A percentile compares a stretch with the other conserved stretches of the same genome.
phyloP scores from a whole-genome alignment of 495 filamentous ascomycete species.

The Talaromyces trachyspermus region DNA sequence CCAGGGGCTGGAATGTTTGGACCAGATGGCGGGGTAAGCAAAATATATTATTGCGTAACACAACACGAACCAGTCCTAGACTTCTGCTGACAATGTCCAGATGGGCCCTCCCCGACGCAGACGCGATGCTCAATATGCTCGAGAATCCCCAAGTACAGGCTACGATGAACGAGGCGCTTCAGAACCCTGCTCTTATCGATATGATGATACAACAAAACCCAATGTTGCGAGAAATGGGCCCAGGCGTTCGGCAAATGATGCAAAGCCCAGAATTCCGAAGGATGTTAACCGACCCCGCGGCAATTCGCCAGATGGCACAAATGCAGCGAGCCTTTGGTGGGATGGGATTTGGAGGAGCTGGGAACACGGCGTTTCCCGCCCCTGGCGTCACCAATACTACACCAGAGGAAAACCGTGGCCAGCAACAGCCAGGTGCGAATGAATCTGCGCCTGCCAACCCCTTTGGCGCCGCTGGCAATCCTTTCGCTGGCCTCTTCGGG shows the following conservation, averaged over 20 bases:
- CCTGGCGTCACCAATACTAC: conserved; percentile 80
- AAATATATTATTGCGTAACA: not conserved
- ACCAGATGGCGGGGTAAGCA: conserved; percentile 89
- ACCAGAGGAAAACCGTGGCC: conserved; percentile 32
- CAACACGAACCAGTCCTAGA: no score
- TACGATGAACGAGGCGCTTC: conserved; percentile 85
- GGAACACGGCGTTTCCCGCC: conserved; percentile 64
- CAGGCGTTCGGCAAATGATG: conserved; percentile 74
- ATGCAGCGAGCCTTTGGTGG: conserved; percentile 67
- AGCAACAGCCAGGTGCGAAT: conserved; percentile 28
- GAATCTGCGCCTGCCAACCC: conserved; percentile 12
- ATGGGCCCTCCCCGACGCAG: conserved; percentile 84
- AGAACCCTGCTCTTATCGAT: conserved; percentile 86
- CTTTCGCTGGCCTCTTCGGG: conserved; percentile 65
- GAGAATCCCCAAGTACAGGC: conserved; percentile 76
- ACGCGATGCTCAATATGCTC: conserved; percentile 76
- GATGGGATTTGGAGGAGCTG: conserved; percentile 30
- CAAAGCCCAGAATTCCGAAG: conserved; percentile 78
- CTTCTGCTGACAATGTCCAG: conserved; percentile 35
- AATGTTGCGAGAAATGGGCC: conserved; percentile 74
- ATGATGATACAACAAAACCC: conserved; percentile 88
- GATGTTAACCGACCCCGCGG: conserved; percentile 92
- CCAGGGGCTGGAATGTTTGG: conserved; percentile 88
- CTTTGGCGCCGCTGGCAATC: conserved; percentile 49
- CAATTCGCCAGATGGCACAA: conserved; percentile 68